Conservation (phyloP, 2,329 filamentous ascomycete genomes). For the Pseudogymnoascus sp. region DNA sequence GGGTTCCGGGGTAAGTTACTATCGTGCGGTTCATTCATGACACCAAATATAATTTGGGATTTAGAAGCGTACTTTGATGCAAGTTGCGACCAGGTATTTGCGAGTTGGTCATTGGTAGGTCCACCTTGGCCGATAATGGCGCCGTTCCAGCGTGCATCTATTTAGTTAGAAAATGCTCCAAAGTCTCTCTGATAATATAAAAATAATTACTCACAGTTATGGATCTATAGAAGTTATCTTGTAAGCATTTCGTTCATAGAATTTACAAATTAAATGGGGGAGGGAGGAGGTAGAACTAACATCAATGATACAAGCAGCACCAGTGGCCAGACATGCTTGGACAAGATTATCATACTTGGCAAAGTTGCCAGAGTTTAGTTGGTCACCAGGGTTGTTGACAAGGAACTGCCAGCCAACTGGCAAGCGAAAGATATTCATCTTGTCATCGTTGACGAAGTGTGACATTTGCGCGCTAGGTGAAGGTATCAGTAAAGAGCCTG, state of each 20-base stretch:
- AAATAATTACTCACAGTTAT: conserved; percentile 38
- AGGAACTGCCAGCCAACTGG: conserved; percentile 56
- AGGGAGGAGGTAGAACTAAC: conserved; percentile 18
- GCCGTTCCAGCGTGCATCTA: conserved; percentile 51
- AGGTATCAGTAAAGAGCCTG: neutral
- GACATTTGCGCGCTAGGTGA: conserved; percentile 23
- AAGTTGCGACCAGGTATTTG: conserved; percentile 50
- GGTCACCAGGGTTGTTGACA: conserved; percentile 45
- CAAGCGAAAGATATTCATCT: conserved; percentile 51
- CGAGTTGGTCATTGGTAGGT: conserved; percentile 52
- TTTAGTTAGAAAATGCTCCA: neutral
- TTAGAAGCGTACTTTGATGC: conserved; percentile 49
- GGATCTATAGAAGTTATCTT: conserved; percentile 26
- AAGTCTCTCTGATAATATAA: neutral
- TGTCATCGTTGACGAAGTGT: conserved; percentile 47
- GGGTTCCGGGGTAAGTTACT: neutral
- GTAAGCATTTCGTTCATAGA: neutral
- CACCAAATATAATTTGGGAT: conserved; percentile 47
- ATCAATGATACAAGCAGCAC: conserved; percentile 54
- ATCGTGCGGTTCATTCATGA: conserved; percentile 67
- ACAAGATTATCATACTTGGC: conserved; percentile 49
- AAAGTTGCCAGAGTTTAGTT: conserved; percentile 42
- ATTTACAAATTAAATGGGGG: neutral
- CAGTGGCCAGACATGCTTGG: conserved; percentile 49
- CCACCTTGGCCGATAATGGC: conserved; percentile 60